Evolutionary conservation across 2,329 filamentous ascomycete genomes (phyloP).

Genomic region (Albifimbria verrucaria): DNA sequence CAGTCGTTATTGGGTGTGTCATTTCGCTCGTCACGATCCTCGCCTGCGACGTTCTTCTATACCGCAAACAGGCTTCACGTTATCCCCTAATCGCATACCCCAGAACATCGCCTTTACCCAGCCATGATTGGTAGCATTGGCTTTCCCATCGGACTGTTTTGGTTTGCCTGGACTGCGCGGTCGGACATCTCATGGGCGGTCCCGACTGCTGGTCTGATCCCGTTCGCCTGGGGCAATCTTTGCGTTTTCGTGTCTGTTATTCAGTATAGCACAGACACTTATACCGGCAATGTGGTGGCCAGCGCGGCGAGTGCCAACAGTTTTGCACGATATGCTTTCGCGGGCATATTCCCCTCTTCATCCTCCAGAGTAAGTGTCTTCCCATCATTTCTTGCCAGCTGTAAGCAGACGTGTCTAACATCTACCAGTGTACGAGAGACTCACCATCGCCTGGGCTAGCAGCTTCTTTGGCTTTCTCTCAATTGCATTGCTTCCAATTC

Average conservation of each 20-base stretch:
- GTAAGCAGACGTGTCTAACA: slow-evolving; percentile 6
- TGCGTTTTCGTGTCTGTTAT: slow-evolving; percentile 54
- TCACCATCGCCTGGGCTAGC: slow-evolving; percentile 45
- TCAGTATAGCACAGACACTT: slow-evolving; percentile 54
- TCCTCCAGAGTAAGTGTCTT: slow-evolving; percentile 46
- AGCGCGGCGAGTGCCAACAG: slow-evolving; percentile 59
- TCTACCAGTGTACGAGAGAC: slow-evolving; percentile 34
- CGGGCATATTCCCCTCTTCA: slow-evolving; percentile 60
- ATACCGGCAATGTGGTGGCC: slow-evolving; percentile 51
- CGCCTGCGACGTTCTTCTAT: slow-evolving; percentile 39
- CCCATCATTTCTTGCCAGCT: accelerated
- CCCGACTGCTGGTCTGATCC: slow-evolving; percentile 47
- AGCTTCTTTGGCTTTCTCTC: slow-evolving; percentile 46
- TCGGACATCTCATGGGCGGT: slow-evolving; percentile 45
- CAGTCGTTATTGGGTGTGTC: slow-evolving; percentile 42
- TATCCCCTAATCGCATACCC: slow-evolving; percentile 37
- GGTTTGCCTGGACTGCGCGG: slow-evolving; percentile 57
- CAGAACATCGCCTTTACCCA: slow-evolving; percentile 56
- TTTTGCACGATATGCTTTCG: slow-evolving; percentile 52
- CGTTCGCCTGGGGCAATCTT: slow-evolving; percentile 59
- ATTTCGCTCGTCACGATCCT: slow-evolving; percentile 38
- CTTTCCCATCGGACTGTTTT: slow-evolving; percentile 52
- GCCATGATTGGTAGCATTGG: slow-evolving; percentile 58
- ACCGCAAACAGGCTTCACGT: slow-evolving; percentile 30
- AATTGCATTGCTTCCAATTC: slow-evolving; percentile 44